Conservation (phyloP, 75 land plant genomes). For the Selaginella tamariscina region DNA sequence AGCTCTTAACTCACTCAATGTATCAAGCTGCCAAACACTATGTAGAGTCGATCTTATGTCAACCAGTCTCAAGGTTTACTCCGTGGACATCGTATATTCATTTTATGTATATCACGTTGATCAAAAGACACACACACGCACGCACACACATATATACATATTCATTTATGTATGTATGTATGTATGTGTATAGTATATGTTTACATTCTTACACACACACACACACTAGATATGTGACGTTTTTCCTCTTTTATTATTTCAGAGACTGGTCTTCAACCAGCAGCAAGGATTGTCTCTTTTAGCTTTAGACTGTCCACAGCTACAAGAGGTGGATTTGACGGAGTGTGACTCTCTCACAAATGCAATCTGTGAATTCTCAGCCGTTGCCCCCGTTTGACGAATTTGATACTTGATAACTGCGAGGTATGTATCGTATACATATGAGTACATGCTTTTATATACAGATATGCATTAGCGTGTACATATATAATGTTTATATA, state of each 20-base stretch:
- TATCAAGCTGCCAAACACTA: background rate
- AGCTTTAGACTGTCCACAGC: background rate
- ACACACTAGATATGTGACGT: background rate
- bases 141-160: too few species aligned
- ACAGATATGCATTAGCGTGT: too few species aligned
- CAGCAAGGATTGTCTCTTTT: background rate
- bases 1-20: background rate
- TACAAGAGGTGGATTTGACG: conserved; percentile 4
- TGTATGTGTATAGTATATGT: too few species aligned
- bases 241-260: background rate
- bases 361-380: background rate
- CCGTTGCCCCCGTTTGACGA: background rate
- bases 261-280: conserved; percentile 14
- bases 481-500: too few species aligned
- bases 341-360: conserved; percentile 6
- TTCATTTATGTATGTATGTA: too few species aligned
- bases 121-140: too few species aligned
- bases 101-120: too few species aligned
- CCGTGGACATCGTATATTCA: background rate
- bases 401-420: conserved; percentile 46
- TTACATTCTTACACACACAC: background rate
- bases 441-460: too few species aligned
- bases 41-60: background rate
- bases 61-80: background rate
- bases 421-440: conserved; percentile 37